phyloP scores from a whole-genome alignment of 2,329 filamentous ascomycete species.

The Monilinia aucupariae region DNA sequence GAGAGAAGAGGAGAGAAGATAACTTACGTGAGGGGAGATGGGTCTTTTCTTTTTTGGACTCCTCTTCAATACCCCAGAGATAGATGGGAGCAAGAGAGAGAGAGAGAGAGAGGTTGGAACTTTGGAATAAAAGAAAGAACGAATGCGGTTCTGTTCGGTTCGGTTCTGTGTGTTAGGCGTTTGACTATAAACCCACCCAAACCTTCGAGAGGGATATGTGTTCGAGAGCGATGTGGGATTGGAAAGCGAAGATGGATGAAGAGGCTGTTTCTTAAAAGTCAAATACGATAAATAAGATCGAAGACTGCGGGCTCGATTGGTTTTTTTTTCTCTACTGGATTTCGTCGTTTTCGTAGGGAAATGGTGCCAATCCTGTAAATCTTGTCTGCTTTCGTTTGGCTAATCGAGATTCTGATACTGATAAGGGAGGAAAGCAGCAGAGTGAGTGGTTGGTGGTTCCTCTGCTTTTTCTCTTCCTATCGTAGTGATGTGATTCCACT shows the following conservation, averaged over 20 bases:
- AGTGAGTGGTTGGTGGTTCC: too few species aligned
- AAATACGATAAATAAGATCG: too few species aligned
- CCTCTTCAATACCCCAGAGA: constrained; percentile 6
- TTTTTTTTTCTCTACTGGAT: not conserved
- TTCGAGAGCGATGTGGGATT: too few species aligned
- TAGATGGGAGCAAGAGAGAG: not conserved
- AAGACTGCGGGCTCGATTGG: constrained; percentile 5
- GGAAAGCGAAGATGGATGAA: too few species aligned
- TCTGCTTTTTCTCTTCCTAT: not conserved
- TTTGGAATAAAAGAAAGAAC: constrained; percentile 2
- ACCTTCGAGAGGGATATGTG: too few species aligned
- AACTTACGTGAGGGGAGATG: constrained; percentile 5
- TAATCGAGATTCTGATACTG: constrained; percentile 25
- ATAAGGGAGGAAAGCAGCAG: constrained; percentile 18
- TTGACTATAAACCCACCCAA: too few species aligned
- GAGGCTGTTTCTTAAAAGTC: too few species aligned
- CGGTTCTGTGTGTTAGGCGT: too few species aligned
- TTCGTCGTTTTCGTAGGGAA: too few species aligned
- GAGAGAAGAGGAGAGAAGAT: too few species aligned
- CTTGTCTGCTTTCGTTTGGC: constrained; percentile 30
- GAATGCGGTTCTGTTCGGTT: constrained; percentile 6
- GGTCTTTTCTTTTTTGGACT: not conserved
- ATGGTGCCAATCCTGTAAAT: too few species aligned
- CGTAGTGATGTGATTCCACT: too few species aligned
- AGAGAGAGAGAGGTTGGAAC: not conserved